These are phyloP conservation scores for Catunica adiposa DNA, from an alignment of 2,329 filamentous ascomycete genomes.

Conservation along the genomic window DNA sequence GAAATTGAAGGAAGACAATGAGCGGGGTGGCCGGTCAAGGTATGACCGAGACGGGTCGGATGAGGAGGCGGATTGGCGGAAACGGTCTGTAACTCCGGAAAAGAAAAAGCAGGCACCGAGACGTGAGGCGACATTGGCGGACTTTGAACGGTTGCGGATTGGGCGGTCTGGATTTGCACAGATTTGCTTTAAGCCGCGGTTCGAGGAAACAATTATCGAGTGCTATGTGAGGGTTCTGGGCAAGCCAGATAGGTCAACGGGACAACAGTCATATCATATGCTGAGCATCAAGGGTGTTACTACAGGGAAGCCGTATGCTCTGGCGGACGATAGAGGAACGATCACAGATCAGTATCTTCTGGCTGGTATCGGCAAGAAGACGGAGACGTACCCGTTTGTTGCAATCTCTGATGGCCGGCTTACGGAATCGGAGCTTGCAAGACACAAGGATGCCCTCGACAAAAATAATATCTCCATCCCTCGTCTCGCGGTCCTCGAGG, in stretches of 20 bases:
- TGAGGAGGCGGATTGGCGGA: conserved; percentile 59
- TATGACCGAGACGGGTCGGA: conserved; percentile 47
- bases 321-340: conserved; percentile 47
- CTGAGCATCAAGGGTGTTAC: conserved; percentile 44
- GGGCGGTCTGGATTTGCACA: conserved; percentile 75
- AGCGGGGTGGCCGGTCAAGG: conserved; percentile 27
- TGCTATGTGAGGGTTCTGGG: conserved; percentile 78
- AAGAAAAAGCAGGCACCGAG: conserved; percentile 41
- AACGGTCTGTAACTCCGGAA: conserved; percentile 36
- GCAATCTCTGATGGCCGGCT: conserved; percentile 74
- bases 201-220: conserved; percentile 63
- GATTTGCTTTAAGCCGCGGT: conserved; percentile 84
- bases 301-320: conserved; percentile 65
- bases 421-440: conserved; percentile 68
- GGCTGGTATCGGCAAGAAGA: conserved; percentile 65
- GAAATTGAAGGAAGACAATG: conserved; percentile 42
- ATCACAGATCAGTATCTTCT: conserved; percentile 74
- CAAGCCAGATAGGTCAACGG: conserved; percentile 56
- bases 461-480: conserved; percentile 32
- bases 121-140: conserved; percentile 43
- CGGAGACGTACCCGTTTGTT: conserved; percentile 78
- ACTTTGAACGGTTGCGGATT: conserved; percentile 70
- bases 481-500: conserved; percentile 48
- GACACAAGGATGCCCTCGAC: conserved; percentile 45
- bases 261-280: conserved; percentile 71